Conservation (phyloP, 2,329 filamentous ascomycete species). For the Trichoderma arundinaceum region DNA sequence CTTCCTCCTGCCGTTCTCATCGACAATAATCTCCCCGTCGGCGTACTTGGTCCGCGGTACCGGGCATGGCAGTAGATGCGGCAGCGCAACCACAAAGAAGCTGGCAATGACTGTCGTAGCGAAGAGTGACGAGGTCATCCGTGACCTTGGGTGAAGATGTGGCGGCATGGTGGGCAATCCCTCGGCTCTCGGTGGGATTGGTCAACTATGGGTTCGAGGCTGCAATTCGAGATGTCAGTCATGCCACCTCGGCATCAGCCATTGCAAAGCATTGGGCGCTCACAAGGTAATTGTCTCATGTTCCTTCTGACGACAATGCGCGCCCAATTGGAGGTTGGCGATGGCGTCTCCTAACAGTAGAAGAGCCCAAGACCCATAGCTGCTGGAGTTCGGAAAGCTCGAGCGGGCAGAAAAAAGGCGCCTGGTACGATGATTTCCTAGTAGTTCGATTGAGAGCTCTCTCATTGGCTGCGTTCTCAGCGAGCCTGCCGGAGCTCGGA, state of each 20-base stretch:
- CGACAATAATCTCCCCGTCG: conserved; percentile 64
- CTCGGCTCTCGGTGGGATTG: conserved; percentile 24
- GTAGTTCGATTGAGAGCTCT: conserved; percentile 31
- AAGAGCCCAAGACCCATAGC: conserved; percentile 19
- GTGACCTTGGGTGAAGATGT: conserved; percentile 90
- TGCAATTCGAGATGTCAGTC: conserved; percentile 7
- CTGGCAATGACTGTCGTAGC: conserved; percentile 88
- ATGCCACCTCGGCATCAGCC: background rate
- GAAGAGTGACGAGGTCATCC: conserved; percentile 92
- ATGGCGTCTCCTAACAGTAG: conserved; percentile 8
- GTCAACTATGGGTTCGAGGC: conserved; percentile 7
- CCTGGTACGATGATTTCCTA: conserved; percentile 9
- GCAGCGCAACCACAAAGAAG: conserved; percentile 89
- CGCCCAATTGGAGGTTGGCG: conserved; percentile 23
- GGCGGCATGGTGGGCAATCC: conserved; percentile 67
- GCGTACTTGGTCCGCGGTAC: conserved; percentile 76
- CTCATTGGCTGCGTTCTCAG: conserved; percentile 33
- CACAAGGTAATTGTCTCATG: conserved; percentile 36
- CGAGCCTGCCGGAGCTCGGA: conserved; percentile 10
- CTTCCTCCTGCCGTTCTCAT: conserved; percentile 53
- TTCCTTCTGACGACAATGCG: conserved; percentile 20
- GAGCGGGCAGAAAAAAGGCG: conserved; percentile 29
- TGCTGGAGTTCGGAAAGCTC: conserved; percentile 7
- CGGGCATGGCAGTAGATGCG: conserved; percentile 90
- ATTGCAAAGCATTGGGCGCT: conserved; percentile 27